A percentile compares a stretch with the other conserved stretches of the same genome.
Evolutionary conservation across 208 protist species (phyloP).

Genomic region (Acanthamoeba royreba): DNA sequence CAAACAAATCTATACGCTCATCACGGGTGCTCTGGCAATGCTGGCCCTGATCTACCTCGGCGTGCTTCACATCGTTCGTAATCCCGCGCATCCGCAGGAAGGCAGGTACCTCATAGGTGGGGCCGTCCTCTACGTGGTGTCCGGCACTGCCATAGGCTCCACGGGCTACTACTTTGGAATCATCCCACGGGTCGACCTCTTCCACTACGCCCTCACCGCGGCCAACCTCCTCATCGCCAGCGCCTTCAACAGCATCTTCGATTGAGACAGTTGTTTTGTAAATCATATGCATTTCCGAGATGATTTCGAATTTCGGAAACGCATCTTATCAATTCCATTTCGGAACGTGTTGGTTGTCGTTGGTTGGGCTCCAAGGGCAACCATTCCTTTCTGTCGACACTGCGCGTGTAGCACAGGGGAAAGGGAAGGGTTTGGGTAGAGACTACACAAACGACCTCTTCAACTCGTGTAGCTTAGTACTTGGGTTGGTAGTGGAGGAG

Average conservation of each 20-base stretch:
- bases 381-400: no score
- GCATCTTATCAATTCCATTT: no score
- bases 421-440: no score
- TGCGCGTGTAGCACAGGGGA: no score
- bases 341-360: no score
- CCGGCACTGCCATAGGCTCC: neutral
- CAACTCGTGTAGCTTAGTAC: no score
- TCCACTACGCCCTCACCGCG: neutral
- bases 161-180: neutral
- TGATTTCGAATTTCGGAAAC: no score
- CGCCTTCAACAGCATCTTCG: neutral
- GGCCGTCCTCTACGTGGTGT: neutral
- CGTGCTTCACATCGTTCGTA: neutral
- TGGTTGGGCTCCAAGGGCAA: no score
- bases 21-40: neutral
- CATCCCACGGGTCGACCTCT: slow-evolving; percentile 1
- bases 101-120: slow-evolving; percentile 4
- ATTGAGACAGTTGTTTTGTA: neutral
- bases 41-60: neutral
- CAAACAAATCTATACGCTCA: slow-evolving; percentile 11
- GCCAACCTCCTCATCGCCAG: neutral
- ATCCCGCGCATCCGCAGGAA: neutral
- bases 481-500: no score
- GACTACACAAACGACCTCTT: no score
- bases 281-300: neutral